These are phyloP conservation scores for Curvularia sp. DNA, from an alignment of 2,329 filamentous ascomycete species.

Conservation along the genomic window DNA sequence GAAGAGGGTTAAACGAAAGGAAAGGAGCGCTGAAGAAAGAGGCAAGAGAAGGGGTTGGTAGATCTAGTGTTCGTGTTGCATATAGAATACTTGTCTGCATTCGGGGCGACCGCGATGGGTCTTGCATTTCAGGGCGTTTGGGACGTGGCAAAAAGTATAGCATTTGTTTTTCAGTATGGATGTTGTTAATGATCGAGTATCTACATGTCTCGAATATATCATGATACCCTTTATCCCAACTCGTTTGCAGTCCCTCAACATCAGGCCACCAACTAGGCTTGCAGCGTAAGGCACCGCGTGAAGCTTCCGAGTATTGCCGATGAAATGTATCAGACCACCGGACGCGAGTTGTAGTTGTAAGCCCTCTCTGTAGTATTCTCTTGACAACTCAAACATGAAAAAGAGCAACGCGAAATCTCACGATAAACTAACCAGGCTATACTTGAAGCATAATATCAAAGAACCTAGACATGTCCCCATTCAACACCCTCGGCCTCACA, in stretches of 20 bases:
- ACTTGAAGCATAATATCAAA: too few species aligned
- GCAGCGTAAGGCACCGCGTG: not conserved
- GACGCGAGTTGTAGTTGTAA: not conserved
- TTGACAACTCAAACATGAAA: not conserved
- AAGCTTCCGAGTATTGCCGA: too few species aligned
- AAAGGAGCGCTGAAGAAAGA: conserved; percentile 75
- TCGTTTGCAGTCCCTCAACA: not conserved
- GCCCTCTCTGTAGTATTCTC: not conserved
- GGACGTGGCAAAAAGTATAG: not conserved
- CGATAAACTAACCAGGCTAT: not conserved
- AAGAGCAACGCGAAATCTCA: not conserved
- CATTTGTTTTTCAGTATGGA: not conserved
- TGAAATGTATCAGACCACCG: not conserved
- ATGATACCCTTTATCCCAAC: conserved; percentile 1
- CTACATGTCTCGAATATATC: not conserved
- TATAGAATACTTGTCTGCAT: not conserved
- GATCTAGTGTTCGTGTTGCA: not conserved
- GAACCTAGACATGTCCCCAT: not conserved
- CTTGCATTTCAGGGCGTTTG: conserved; percentile 1
- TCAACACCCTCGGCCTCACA: not conserved
- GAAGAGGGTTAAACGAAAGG: conserved; percentile 65
- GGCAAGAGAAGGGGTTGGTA: conserved; percentile 74
- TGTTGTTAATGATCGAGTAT: not conserved
- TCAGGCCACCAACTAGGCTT: not conserved
- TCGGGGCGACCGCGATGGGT: not conserved